phyloP scores from a whole-genome alignment of 116 monocot species.

The Cymodocea nodosa region DNA sequence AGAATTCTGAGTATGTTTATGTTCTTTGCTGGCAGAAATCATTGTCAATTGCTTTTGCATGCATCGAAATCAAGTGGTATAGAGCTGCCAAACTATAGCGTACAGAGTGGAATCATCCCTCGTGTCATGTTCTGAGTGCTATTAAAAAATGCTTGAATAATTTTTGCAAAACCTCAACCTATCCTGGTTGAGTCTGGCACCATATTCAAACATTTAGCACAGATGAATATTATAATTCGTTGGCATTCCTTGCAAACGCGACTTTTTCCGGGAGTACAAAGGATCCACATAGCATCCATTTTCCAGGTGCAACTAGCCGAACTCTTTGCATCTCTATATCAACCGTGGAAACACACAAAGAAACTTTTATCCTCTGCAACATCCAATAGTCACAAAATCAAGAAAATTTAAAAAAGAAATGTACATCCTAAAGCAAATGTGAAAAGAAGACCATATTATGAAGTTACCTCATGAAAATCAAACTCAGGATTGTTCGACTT shows the following conservation, averaged over 20 bases:
- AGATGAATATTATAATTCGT: no score
- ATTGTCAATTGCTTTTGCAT: no score
- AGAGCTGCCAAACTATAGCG: no score
- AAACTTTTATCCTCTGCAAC: conserved; percentile 66
- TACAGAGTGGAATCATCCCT: no score
- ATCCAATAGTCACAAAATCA: conserved; percentile 1
- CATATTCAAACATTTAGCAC: no score
- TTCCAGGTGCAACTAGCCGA: conserved; percentile 85
- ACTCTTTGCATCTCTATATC: conserved; percentile 64
- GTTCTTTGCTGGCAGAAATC: no score
- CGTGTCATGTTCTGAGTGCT: no score
- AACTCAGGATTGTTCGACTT: conserved; percentile 86
- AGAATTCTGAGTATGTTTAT: no score
- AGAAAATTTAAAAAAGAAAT: not conserved
- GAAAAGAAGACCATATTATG: not conserved
- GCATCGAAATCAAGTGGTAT: no score
- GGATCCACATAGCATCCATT: conserved; percentile 98
- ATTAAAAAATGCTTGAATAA: no score
- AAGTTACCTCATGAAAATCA: conserved; percentile 78
- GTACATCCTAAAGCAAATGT: not conserved
- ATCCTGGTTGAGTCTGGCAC: no score
- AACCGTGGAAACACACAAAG: conserved; percentile 27
- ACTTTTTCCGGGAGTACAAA: conserved; percentile 48
- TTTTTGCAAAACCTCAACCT: no score
- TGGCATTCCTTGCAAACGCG: conserved; percentile 26